Evolutionary conservation across 2,329 filamentous ascomycete species (phyloP).

Genomic region (Fusarium sp.): DNA sequence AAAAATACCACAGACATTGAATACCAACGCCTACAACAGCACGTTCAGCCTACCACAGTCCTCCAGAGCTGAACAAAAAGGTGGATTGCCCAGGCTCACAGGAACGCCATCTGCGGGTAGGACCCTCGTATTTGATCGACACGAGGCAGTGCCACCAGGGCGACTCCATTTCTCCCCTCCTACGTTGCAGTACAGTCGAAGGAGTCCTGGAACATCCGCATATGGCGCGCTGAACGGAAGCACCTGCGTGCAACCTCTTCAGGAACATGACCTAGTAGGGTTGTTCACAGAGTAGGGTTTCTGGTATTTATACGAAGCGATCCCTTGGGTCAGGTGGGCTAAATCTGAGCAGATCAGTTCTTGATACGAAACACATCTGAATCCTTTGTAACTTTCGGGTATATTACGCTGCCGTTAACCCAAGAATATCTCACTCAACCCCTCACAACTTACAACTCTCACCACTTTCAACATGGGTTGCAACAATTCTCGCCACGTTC

Average conservation of each 20-base stretch:
- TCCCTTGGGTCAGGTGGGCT: constrained; percentile 22
- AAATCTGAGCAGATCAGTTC: constrained; percentile 12
- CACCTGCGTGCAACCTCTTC: constrained; percentile 17
- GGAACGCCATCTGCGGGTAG: constrained; percentile 36
- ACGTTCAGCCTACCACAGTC: constrained; percentile 24
- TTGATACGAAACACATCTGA: constrained; percentile 14
- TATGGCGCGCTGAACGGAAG: constrained; percentile 3
- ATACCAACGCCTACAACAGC: constrained; percentile 30
- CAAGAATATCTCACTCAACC: neutral
- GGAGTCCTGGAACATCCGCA: constrained; percentile 26
- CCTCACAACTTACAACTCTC: neutral
- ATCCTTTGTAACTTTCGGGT: constrained; percentile 7
- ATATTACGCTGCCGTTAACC: constrained; percentile 5
- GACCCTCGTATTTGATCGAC: constrained; percentile 40
- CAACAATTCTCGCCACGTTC: constrained; percentile 36
- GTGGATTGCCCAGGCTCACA: constrained; percentile 32
- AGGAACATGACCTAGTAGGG: constrained; percentile 5
- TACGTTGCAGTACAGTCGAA: constrained; percentile 28
- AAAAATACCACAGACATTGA: constrained; percentile 29
- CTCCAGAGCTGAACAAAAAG: constrained; percentile 16
- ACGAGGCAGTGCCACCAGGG: constrained; percentile 39
- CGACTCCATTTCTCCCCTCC: constrained; percentile 28
- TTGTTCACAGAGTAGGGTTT: constrained; percentile 2
- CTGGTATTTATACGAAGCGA: constrained; percentile 31
- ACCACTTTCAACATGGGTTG: constrained; percentile 35